Base-by-base conservation (phyloP, 139 green algal species). In the Chlorella sorokiniana region DNA sequence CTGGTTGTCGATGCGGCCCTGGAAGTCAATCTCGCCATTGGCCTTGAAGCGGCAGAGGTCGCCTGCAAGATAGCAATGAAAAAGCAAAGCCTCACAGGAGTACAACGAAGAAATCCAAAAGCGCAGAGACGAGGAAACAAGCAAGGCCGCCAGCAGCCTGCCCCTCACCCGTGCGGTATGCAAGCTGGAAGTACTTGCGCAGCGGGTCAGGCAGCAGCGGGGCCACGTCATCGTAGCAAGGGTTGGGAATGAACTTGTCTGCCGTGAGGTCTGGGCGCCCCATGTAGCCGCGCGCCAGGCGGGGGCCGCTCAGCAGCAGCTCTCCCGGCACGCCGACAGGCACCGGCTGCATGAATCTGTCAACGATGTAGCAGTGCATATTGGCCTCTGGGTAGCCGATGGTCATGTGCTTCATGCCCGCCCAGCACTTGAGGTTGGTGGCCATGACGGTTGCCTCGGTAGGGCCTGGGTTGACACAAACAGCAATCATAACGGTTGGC, bases 171-270 rank as follows among this genome's bases (percentile, higher is more conserved):
- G 37, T 45, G 65, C 37, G 65, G 77, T 91, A 91, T 45, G 83
- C 83, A 25, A 68, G 76, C 23, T 51, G 23, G 65, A 88, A 90
- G 78, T 86, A 56, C 7, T 35, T 38, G 29, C 29, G 65, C 51
- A 84, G 20, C 9, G 48, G 48, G 48, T 41, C 6, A 2, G 40
- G 27, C 35, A 10, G 64, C 41, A 75, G 40, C 23, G 35, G 22
- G 22, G 51, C 35, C 2, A 41, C 35, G 22, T 25, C 35, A n/a
- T 63, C 44, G 23, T 65, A 70, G 31, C 88, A 91, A 45, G 88
- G 87, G 76, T 90, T 91, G 37, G 73, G 35, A 14, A 90, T 45
- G 45, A 89, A 92, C n/a, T 84, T 85, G 29, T 88, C 86, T 25
- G 69, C 70, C 0, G 86, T 91, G 29, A 89, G 63, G 45, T 90